Conservation (phyloP, 345 rosid genomes). For the Lenwebbia sp. region DNA sequence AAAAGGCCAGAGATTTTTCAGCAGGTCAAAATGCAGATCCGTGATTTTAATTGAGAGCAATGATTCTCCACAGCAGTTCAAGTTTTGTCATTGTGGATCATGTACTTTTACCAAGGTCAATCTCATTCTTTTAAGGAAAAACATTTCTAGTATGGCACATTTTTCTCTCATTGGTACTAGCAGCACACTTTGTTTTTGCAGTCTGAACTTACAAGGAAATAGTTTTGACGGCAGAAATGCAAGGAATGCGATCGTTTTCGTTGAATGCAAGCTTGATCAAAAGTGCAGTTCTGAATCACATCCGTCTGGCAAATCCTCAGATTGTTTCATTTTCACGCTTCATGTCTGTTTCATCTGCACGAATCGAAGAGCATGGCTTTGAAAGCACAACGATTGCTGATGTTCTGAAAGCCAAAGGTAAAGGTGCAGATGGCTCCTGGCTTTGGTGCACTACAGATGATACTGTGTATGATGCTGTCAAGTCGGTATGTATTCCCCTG, state of each 20-base stretch:
- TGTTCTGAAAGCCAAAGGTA: slow-evolving; percentile 68
- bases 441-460: slow-evolving; percentile 98
- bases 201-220: background rate
- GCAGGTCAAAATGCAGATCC: background rate
- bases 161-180: background rate
- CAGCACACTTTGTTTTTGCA: background rate
- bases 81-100: background rate
- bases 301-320: slow-evolving; percentile 54
- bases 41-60: background rate
- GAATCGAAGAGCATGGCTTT: slow-evolving; percentile 87
- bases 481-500: slow-evolving; percentile 49
- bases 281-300: slow-evolving; percentile 36
- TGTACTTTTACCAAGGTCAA: background rate
- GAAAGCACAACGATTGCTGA: slow-evolving; percentile 87
- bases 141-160: background rate
- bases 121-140: background rate
- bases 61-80: background rate
- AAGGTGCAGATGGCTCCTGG: slow-evolving; percentile 96
- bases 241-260: background rate
- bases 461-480: slow-evolving; percentile 82
- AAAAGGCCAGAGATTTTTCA: background rate
- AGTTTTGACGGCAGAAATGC: background rate
- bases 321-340: slow-evolving; percentile 40
- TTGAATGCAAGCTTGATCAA: slow-evolving; percentile 21
- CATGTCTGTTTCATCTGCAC: slow-evolving; percentile 48